phyloP scores from a whole-genome alignment of 495 filamentous ascomycete genomes.

The Penicillium malachiteum region DNA sequence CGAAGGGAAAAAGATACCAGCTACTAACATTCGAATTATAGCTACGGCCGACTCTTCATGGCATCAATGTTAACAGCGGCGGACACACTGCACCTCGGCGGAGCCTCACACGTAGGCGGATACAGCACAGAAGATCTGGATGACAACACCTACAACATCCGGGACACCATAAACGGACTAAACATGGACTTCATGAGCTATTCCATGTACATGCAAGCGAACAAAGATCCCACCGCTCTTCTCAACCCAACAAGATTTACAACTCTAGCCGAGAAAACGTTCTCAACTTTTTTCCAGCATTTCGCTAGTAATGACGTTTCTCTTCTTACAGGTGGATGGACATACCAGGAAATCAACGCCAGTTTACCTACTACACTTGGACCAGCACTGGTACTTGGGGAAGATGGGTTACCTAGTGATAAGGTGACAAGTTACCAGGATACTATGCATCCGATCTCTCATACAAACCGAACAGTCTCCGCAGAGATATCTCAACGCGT shows the following conservation, averaged over 20 bases:
- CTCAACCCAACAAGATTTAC: slow-evolving; percentile 20
- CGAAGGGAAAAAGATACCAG: no score
- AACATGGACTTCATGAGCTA: slow-evolving; percentile 45
- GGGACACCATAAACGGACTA: slow-evolving; percentile 28
- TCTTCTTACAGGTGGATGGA: slow-evolving; percentile 23
- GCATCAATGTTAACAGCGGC: slow-evolving; percentile 31
- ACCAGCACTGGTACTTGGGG: no score
- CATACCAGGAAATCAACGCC: slow-evolving; percentile 32
- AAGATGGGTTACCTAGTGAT: no score
- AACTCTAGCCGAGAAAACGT: slow-evolving; percentile 26
- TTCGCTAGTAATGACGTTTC: slow-evolving; percentile 30
- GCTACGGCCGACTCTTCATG: slow-evolving; percentile 34
- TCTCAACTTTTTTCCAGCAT: slow-evolving; percentile 39
- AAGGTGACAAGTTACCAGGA: no score
- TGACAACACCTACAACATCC: slow-evolving; percentile 40
- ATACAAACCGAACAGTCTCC: slow-evolving; percentile 19
- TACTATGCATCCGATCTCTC: slow-evolving; percentile 19
- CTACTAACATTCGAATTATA: background rate
- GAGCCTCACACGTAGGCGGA: slow-evolving; percentile 10
- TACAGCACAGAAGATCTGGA: slow-evolving; percentile 22
- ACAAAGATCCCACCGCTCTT: slow-evolving; percentile 26
- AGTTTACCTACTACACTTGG: no score
- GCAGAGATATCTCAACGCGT: slow-evolving; percentile 20
- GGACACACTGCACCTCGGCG: slow-evolving; percentile 12
- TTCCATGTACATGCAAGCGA: slow-evolving; percentile 29